These are phyloP conservation scores for Marsdenia floribunda DNA, from an alignment of 257 asterid species.

Conservation along the genomic window DNA sequence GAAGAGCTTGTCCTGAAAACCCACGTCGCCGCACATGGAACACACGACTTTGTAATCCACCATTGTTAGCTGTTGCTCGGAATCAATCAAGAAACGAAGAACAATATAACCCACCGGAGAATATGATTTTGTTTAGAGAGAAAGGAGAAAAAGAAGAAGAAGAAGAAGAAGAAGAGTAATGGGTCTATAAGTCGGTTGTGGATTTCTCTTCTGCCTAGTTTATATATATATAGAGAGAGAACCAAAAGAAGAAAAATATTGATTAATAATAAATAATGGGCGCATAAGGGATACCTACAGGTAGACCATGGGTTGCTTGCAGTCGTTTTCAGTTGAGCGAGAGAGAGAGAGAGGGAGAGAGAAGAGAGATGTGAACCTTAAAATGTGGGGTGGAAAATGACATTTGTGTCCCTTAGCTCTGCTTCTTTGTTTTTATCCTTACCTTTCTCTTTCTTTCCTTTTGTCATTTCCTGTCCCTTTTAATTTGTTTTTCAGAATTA, in stretches of 20 bases:
- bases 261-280: background rate
- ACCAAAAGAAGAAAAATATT: background rate
- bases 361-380: slow-evolving; percentile 32
- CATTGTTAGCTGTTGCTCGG: slow-evolving; percentile 29
- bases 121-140: too few species aligned
- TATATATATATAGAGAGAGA: background rate
- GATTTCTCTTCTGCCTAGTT: slow-evolving; percentile 2
- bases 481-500: background rate
- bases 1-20: slow-evolving; percentile 90
- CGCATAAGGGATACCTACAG: slow-evolving; percentile 19
- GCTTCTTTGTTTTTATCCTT: slow-evolving; percentile 22
- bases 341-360: slow-evolving; percentile 7
- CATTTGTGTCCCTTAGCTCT: slow-evolving; percentile 27
- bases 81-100: background rate
- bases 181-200: slow-evolving; percentile 18
- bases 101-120: background rate
- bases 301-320: slow-evolving; percentile 45
- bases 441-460: slow-evolving; percentile 4
- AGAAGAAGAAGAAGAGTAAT: background rate
- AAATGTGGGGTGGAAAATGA: slow-evolving; percentile 23
- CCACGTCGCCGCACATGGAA: slow-evolving; percentile 95
- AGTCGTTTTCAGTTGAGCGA: slow-evolving; percentile 37
- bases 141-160: background rate
- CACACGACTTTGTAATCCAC: slow-evolving; percentile 82
- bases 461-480: slow-evolving; percentile 4